These are phyloP conservation scores for Mycosphaerelloides madeirae DNA, from an alignment of 2,329 filamentous ascomycete genomes.

Conservation along the genomic window DNA sequence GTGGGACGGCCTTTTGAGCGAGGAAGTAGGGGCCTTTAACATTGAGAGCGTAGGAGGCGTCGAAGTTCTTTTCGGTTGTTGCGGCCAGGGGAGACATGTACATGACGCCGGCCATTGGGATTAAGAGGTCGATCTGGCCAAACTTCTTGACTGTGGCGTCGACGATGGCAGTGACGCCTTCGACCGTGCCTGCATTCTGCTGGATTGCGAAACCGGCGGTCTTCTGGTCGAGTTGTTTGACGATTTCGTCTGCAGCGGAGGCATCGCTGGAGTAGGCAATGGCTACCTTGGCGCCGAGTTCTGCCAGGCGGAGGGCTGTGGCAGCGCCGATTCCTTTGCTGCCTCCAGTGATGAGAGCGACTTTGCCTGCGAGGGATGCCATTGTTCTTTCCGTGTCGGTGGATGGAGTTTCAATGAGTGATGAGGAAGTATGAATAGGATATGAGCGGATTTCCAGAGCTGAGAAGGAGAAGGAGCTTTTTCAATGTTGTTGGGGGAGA, in stretches of 20 bases:
- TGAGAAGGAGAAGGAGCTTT: too few relatives aligned
- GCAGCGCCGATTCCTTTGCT: slow-evolving; percentile 12
- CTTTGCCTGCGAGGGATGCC: slow-evolving; percentile 12
- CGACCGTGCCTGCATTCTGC: slow-evolving; percentile 58
- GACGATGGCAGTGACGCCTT: slow-evolving; percentile 48
- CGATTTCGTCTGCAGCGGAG: slow-evolving; percentile 51
- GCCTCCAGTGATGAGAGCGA: slow-evolving; percentile 14
- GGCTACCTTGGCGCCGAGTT: slow-evolving; percentile 42
- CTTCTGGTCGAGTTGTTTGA: slow-evolving; percentile 38
- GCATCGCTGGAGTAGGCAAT: slow-evolving; percentile 56
- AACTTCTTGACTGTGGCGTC: slow-evolving; percentile 46
- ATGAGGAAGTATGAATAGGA: too few relatives aligned
- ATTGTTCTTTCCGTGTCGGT: background rate
- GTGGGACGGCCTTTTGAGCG: slow-evolving; percentile 47
- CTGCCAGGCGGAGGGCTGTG: slow-evolving; percentile 26
- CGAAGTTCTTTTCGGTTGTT: slow-evolving; percentile 50
- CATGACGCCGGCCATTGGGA: slow-evolving; percentile 55
- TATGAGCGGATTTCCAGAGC: too few relatives aligned
- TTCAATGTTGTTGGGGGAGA: too few relatives aligned
- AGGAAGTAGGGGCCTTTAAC: slow-evolving; percentile 57
- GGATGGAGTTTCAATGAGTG: too few relatives aligned
- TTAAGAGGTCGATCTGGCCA: slow-evolving; percentile 55
- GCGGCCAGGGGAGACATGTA: slow-evolving; percentile 47
- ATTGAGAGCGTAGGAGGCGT: slow-evolving; percentile 48
- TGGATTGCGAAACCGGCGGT: slow-evolving; percentile 53